A percentile compares a stretch with the other conserved stretches of the same genome.
Evolutionary conservation across 768 basidiomycete genomes (phyloP).

Genomic region (Tricholomella constricta): DNA sequence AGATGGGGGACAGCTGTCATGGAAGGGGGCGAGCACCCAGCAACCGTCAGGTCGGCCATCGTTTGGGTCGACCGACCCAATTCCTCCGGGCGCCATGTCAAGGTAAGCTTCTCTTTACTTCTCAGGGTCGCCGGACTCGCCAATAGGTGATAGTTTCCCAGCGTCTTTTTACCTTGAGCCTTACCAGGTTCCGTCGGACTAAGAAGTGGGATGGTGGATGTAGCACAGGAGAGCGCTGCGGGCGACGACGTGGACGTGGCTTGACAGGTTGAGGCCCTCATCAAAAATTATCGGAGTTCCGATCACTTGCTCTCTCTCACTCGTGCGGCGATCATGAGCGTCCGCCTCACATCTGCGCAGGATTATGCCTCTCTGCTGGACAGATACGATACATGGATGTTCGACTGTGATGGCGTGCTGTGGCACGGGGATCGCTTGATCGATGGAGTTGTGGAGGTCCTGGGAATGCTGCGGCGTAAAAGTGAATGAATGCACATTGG

Average conservation of each 20-base stretch:
- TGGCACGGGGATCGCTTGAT: constrained; percentile 85
- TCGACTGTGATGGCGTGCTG: constrained; percentile 95
- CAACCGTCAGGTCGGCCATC: constrained; percentile 10
- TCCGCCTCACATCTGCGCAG: constrained; percentile 39
- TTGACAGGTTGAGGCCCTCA: neutral
- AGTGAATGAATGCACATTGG: constrained; percentile 42
- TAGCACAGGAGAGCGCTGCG: neutral
- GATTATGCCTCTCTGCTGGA: constrained; percentile 54
- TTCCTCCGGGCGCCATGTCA: neutral
- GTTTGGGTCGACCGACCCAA: neutral
- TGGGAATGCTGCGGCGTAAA: constrained; percentile 67
- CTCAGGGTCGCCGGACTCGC: neutral
- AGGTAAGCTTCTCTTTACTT: neutral
- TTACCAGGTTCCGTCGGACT: neutral
- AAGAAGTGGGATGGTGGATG: neutral
- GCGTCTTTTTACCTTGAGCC: neutral
- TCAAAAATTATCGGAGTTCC: constrained; percentile 9
- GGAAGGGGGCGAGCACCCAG: neutral
- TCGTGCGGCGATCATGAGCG: constrained; percentile 26
- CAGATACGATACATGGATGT: constrained; percentile 91
- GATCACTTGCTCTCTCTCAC: constrained; percentile 1
- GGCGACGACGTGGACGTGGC: too few relatives aligned
- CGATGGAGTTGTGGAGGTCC: constrained; percentile 76
- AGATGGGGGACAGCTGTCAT: constrained; percentile 6
- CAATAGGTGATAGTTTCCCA: neutral